Conservation (phyloP, 371 early-diverging fungal species). For the Batrachochytrium dendrobatidis region DNA sequence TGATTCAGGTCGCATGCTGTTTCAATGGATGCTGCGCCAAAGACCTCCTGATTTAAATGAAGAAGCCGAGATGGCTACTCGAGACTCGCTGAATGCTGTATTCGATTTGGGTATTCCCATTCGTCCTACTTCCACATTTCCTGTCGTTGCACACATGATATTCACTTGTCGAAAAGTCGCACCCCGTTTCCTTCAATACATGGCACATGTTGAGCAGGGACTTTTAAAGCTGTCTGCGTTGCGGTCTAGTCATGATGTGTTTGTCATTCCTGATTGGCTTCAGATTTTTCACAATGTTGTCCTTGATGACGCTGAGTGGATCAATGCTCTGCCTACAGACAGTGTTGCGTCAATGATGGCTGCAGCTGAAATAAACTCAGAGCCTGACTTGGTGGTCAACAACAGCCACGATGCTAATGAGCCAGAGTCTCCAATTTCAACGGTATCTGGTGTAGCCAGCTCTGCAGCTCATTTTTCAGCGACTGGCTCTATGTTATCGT, state of each 20-base stretch:
- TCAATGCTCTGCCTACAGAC: too few relatives aligned
- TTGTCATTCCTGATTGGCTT: background rate
- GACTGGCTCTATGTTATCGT: too few relatives aligned
- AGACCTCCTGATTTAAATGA: background rate
- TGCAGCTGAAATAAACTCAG: too few relatives aligned
- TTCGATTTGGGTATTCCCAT: background rate
- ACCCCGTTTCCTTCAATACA: background rate
- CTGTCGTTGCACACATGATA: background rate
- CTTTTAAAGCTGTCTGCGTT: background rate
- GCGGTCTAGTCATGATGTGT: too few relatives aligned
- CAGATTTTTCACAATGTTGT: too few relatives aligned
- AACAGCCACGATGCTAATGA: too few relatives aligned
- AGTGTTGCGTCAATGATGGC: too few relatives aligned
- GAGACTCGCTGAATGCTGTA: background rate
- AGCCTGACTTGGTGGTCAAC: too few relatives aligned
- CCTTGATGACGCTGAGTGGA: background rate
- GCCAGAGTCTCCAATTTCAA: too few relatives aligned
- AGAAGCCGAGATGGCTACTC: background rate
- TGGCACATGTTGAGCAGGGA: background rate
- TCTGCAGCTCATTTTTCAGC: too few relatives aligned
- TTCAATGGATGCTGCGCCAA: background rate
- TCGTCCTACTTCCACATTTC: background rate
- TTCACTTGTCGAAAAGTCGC: background rate
- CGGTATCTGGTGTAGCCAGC: too few relatives aligned
- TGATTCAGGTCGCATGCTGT: slow-evolving; percentile 2